phyloP scores from a whole-genome alignment of 306 rosid genomes.

The Argentina anserina region DNA sequence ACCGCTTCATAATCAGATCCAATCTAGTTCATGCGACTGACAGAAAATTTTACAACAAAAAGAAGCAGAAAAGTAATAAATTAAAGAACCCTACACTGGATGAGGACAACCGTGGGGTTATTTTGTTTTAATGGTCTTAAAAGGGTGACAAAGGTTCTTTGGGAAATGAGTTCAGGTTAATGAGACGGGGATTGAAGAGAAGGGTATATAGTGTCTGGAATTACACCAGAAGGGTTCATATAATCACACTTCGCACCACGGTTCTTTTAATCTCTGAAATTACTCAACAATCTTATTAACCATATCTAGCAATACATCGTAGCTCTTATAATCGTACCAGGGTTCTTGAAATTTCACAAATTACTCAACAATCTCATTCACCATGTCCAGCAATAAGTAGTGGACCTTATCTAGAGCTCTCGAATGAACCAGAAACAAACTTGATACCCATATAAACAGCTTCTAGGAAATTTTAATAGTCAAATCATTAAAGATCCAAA shows the following conservation, averaged over 20 bases:
- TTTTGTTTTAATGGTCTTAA: no score
- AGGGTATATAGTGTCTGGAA: neutral
- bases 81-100: neutral
- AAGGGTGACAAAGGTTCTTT: neutral
- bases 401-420: no score
- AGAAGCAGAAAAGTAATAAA: neutral
- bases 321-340: neutral
- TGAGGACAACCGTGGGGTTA: neutral
- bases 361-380: no score
- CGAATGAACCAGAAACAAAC: neutral
- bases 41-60: neutral
- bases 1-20: neutral
- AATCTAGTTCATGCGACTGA: neutral
- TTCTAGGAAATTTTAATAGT: neutral
- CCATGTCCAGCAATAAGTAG: no score
- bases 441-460: neutral
- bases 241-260: neutral
- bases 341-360: no score
- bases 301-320: neutral
- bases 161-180: neutral
- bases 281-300: neutral
- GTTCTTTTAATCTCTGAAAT: no score
- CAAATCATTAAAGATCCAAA: neutral
- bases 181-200: neutral
- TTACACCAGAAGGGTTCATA: neutral